Evolutionary conservation across 1,139 yeast genomes (phyloP).

Genomic region (Candida frijolesensis): DNA sequence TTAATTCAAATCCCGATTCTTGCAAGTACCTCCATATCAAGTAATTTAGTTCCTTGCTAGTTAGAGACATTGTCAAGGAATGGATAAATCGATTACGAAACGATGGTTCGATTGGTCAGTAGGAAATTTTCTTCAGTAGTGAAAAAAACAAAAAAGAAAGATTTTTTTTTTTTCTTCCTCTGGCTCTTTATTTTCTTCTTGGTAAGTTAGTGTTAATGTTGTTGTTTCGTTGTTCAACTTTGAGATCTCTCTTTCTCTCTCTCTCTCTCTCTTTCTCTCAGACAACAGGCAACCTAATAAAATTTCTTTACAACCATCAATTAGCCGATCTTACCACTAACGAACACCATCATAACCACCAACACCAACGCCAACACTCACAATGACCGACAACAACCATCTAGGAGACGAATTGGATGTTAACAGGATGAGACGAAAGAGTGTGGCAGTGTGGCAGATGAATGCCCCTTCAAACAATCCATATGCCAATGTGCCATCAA

Average conservation of each 20-base stretch:
- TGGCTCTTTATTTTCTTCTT: neutral
- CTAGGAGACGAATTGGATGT: neutral
- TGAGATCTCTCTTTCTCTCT: neutral
- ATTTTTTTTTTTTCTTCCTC: neutral
- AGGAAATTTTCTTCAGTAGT: neutral
- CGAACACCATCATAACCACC: neutral
- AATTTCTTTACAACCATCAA: neutral
- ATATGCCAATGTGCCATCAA: slow-evolving; percentile 29
- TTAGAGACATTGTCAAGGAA: slow-evolving; percentile 61
- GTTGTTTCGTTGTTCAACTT: slow-evolving; percentile 3
- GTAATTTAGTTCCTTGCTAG: slow-evolving; percentile 86
- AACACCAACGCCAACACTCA: neutral
- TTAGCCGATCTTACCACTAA: neutral
- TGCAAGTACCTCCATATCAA: slow-evolving; percentile 91
- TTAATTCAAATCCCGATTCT: slow-evolving; percentile 79
- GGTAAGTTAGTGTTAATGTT: neutral
- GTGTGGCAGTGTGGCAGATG: slow-evolving; percentile 49
- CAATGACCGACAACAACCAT: neutral
- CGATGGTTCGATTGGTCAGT: neutral
- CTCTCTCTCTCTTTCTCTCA: neutral
- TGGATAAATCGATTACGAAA: slow-evolving; percentile 8
- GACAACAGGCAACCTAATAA: neutral
- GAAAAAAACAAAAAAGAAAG: neutral
- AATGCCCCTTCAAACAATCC: slow-evolving; percentile 28
- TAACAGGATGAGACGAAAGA: slow-evolving; percentile 27